phyloP scores from a whole-genome alignment of 306 rosid genomes.

The Gynostemma pentaphyllum region DNA sequence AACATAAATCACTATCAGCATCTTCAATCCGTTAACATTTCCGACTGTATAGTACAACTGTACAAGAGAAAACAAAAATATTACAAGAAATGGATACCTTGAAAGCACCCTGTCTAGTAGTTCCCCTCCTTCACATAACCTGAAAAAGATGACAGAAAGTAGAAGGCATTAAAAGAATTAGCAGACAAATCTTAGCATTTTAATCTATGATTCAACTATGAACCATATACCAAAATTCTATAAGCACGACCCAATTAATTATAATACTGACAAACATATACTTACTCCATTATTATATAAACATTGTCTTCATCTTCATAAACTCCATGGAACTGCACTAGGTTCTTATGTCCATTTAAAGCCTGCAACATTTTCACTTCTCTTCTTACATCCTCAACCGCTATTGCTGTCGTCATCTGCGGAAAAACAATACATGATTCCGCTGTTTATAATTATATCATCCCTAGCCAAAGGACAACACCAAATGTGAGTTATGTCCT shows the following conservation, averaged over 20 bases:
- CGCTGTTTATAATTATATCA: background rate
- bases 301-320: constrained; percentile 76
- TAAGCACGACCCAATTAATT: too few species aligned
- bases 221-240: too few species aligned
- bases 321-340: constrained; percentile 74
- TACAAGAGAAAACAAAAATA: background rate
- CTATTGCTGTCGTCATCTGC: constrained; percentile 86
- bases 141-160: constrained; percentile 22
- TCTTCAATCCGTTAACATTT: background rate
- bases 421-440: background rate
- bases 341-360: constrained; percentile 60
- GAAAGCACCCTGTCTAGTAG: constrained; percentile 79
- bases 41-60: constrained; percentile 4
- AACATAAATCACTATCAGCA: background rate
- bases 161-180: constrained; percentile 12
- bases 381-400: constrained; percentile 75
- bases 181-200: background rate
- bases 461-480: constrained; percentile 20
- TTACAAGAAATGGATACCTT: constrained; percentile 28
- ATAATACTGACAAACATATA: too few species aligned
- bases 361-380: constrained; percentile 83
- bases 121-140: constrained; percentile 89
- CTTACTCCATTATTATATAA: constrained; percentile 84
- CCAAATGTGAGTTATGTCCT: background rate
- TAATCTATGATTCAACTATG: constrained; percentile 6